These are phyloP conservation scores for Coemansia sp. DNA, from an alignment of 192 early-diverging fungal species.

Conservation along the genomic window DNA sequence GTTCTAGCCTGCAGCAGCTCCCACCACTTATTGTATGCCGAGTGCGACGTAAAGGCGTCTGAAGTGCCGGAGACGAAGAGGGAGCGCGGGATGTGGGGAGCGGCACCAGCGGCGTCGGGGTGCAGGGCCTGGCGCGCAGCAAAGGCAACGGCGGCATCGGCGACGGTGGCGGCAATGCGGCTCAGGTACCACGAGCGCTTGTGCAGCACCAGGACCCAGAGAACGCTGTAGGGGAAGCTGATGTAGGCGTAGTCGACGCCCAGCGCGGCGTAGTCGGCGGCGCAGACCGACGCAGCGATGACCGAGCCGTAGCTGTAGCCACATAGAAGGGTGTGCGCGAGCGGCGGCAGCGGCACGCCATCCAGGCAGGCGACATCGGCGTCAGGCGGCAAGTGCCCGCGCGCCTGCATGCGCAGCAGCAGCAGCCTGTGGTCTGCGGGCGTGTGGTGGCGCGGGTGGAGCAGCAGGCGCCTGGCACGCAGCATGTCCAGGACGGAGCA, in stretches of 20 bases:
- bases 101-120: neutral
- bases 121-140: constrained; percentile 5
- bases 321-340: constrained; percentile 35
- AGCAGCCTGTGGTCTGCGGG: constrained; percentile 21
- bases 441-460: constrained; percentile 38
- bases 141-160: constrained; percentile 21
- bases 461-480: constrained; percentile 16
- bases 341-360: constrained; percentile 39
- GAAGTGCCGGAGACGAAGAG: constrained; percentile 43
- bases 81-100: constrained; percentile 25
- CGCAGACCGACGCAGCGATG: constrained; percentile 29
- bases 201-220: constrained; percentile 48
- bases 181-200: constrained; percentile 39
- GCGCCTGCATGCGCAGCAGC: constrained; percentile 42
- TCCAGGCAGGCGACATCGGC: constrained; percentile 18
- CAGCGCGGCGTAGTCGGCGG: constrained; percentile 40
- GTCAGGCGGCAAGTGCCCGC: constrained; percentile 23
- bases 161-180: constrained; percentile 31
- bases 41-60: constrained; percentile 42
- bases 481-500: constrained; percentile 48
- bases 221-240: constrained; percentile 54
- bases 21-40: constrained; percentile 46
- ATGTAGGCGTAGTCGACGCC: constrained; percentile 50
- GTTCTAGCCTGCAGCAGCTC: constrained; percentile 27
- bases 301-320: constrained; percentile 58